Base-by-base conservation (phyloP, 1,139 yeast genomes). In the Pneumocystis oryctolagi region DNA sequence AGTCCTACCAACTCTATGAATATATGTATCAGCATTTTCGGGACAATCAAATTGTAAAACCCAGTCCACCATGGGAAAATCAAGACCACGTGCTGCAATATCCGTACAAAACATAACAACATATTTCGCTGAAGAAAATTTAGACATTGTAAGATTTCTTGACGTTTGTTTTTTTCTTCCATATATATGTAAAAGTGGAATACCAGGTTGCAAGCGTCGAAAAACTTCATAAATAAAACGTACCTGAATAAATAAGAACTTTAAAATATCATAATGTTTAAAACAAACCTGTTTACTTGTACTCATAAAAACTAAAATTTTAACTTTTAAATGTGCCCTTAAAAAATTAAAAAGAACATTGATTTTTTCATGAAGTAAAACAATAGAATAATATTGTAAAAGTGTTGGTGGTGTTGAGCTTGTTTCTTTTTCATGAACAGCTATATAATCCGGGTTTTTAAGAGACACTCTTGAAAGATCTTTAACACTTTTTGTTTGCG, bases 51-150 rank as follows among this genome's bases (percentile, higher is more conserved):
- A 82, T 74, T 92, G 99, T 14, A 92, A 78, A 28, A 92, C 97
- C 99, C 99, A 92, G 71, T 92, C 97, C 63, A 92, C 89, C 1
- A 96, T 86, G 0, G 99, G 98, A 76, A 94, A 90, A 75, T 92
- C 99, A 63, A 92, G 81, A 16, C 99, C 99, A 73, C 99, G 80
- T 0, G 99, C 97, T 35, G 90, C 97, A 64, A 92, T 88, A 76
- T 92, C 99, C 0, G 99, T 92, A 2, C 97, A 96, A 73, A 92
- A 86, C 60, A 92, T 76, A 76, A 97, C 90, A 16, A 89, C 92
- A 66, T 87, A 83, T 68, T 87, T 89, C 1, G 97, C 88, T 64
- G 85, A 83, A 16, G 94, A 82, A 72, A 90, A 92, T 73, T 89
- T 88, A 66, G 81, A 80, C 1, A 95, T 84, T 12, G 96, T 87